These are phyloP conservation scores for Nidularia pulvinata DNA, from an alignment of 768 basidiomycete species.

Conservation along the genomic window DNA sequence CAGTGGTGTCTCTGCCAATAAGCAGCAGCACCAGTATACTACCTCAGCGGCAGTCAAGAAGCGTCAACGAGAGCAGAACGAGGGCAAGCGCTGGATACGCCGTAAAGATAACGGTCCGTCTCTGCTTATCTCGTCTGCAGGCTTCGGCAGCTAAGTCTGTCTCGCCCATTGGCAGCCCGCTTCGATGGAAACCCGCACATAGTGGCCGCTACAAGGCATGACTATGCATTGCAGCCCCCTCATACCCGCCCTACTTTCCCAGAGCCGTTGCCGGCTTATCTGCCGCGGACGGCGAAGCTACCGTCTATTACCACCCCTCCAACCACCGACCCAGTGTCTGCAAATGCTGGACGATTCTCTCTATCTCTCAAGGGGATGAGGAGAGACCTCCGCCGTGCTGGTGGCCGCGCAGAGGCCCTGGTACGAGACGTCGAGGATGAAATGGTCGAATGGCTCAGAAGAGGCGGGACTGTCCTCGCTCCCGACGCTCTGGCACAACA, in stretches of 20 bases:
- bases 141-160: not conserved
- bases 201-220: constrained; percentile 55
- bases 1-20: not conserved
- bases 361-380: constrained; percentile 78
- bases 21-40: constrained; percentile 7
- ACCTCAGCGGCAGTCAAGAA: constrained; percentile 30
- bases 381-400: constrained; percentile 59
- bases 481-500: constrained; percentile 35
- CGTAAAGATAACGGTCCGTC: constrained; percentile 75
- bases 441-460: constrained; percentile 60
- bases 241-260: constrained; percentile 64
- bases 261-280: constrained; percentile 69
- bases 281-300: constrained; percentile 58
- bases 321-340: constrained; percentile 44
- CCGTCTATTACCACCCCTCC: constrained; percentile 41
- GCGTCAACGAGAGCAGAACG: constrained; percentile 53
- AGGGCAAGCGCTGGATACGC: constrained; percentile 78
- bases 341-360: constrained; percentile 76
- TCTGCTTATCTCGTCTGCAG: not conserved
- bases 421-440: constrained; percentile 70
- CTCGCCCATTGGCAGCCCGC: constrained; percentile 44
- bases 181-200: constrained; percentile 78
- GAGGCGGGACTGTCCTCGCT: constrained; percentile 51
- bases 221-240: constrained; percentile 47
- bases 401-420: constrained; percentile 58